These are phyloP conservation scores for Backusella tarrabulga DNA, from an alignment of 192 early-diverging fungal genomes.

Conservation along the genomic window DNA sequence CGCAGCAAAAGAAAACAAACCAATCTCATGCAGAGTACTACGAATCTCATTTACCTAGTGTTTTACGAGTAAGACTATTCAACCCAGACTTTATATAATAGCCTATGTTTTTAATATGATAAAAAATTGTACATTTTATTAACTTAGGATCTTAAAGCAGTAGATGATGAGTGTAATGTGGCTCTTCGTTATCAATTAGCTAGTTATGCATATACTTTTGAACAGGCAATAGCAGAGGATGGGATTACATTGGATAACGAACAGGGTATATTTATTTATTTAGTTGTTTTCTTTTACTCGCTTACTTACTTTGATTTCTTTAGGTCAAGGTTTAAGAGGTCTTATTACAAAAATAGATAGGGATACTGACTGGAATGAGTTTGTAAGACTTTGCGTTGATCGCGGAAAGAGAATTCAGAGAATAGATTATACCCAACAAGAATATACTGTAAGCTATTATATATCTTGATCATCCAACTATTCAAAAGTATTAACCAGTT, in stretches of 20 bases:
- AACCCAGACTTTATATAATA: neutral
- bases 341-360: conserved; percentile 61
- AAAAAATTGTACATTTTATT: neutral
- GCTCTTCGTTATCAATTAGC: conserved; percentile 76
- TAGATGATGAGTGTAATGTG: conserved; percentile 83
- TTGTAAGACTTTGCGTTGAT: conserved; percentile 41
- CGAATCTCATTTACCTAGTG: conserved; percentile 78
- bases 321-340: conserved; percentile 38
- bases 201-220: conserved; percentile 80
- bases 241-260: conserved; percentile 59
- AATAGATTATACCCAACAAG: conserved; percentile 38
- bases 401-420: conserved; percentile 30
- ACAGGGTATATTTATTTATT: conserved; percentile 8
- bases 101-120: conserved; percentile 11
- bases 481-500: neutral
- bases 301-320: neutral
- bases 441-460: conserved; percentile 41
- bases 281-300: neutral
- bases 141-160: conserved; percentile 52
- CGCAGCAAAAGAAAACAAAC: conserved; percentile 75
- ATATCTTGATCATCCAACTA: neutral
- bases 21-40: conserved; percentile 74
- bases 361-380: conserved; percentile 58
- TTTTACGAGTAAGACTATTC: conserved; percentile 60
- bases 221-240: conserved; percentile 72